These are phyloP conservation scores for Luvunga scandens DNA, from an alignment of 345 rosid species.

Conservation along the genomic window DNA sequence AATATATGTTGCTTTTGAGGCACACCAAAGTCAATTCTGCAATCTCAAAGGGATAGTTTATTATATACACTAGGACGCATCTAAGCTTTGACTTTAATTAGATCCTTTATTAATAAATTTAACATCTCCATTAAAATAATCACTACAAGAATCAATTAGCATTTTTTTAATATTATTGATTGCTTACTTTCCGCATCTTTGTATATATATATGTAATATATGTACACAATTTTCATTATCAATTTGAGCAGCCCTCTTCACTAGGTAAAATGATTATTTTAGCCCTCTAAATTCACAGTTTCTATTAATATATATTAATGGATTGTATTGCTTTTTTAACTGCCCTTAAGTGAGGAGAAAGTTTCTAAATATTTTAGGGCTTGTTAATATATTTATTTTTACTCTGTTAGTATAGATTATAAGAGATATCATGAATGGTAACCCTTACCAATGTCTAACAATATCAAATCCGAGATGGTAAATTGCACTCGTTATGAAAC, in stretches of 20 bases:
- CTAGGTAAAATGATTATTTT: neutral
- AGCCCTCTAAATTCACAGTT: neutral
- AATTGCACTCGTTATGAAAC: neutral
- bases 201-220: neutral
- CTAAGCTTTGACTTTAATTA: conserved; percentile 45
- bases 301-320: neutral
- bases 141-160: conserved; percentile 12
- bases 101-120: conserved; percentile 18
- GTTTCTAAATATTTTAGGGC: neutral
- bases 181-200: conserved; percentile 2
- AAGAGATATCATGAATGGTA: too few relatives aligned
- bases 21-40: conserved; percentile 63
- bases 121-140: conserved; percentile 13
- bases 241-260: too few relatives aligned
- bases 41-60: conserved; percentile 30
- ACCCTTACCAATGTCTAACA: too few relatives aligned
- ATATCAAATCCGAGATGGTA: neutral
- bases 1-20: conserved; percentile 45
- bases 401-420: neutral
- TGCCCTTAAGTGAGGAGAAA: neutral
- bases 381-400: neutral
- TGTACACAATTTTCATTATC: too few relatives aligned
- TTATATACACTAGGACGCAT: conserved; percentile 39
- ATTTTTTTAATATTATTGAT: neutral
- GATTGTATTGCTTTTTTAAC: too few relatives aligned